Percentiles rank a stretch among this genome's conserved stretches.
Conservation (phyloP, 1,284 basidiomycete genomes). For the Flammula alnicola region DNA sequence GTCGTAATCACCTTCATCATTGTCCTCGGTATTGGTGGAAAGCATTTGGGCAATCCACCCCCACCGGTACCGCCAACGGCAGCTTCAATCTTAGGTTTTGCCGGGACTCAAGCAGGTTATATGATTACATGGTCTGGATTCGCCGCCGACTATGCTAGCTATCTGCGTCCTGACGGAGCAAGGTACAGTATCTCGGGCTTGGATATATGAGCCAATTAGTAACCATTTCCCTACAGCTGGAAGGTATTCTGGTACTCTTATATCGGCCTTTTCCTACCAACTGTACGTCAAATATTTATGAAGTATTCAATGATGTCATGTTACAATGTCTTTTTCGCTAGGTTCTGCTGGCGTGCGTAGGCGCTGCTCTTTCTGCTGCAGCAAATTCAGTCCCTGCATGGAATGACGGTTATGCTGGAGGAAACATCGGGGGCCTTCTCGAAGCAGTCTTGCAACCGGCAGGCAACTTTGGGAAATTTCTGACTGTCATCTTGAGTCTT, state of each 20-base stretch:
- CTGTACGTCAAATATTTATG: slow-evolving; percentile 34
- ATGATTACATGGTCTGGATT: slow-evolving; percentile 69
- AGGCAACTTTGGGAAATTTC: slow-evolving; percentile 82
- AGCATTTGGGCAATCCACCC: slow-evolving; percentile 50
- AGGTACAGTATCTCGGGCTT: slow-evolving; percentile 2
- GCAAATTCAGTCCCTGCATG: slow-evolving; percentile 65
- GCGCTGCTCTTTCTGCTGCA: slow-evolving; percentile 67
- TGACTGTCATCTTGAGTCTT: slow-evolving; percentile 80
- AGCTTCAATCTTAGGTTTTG: slow-evolving; percentile 60
- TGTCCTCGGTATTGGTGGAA: slow-evolving; percentile 72
- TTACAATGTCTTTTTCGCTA: slow-evolving; percentile 26
- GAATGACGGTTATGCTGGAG: slow-evolving; percentile 60
- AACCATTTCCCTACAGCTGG: slow-evolving; percentile 42
- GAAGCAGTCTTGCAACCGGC: slow-evolving; percentile 72
- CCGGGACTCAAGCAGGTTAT: slow-evolving; percentile 72
- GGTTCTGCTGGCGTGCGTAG: slow-evolving; percentile 72
- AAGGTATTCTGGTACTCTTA: slow-evolving; percentile 78
- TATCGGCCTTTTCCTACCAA: slow-evolving; percentile 72
- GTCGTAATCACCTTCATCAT: slow-evolving; percentile 78
- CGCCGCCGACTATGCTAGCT: slow-evolving; percentile 74
- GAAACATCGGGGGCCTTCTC: slow-evolving; percentile 75
- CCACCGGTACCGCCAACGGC: slow-evolving; percentile 54
- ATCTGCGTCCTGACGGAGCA: slow-evolving; percentile 42
- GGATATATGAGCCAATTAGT: neutral
- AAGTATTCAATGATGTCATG: neutral